A percentile compares a stretch with the other conserved stretches of the same genome.
phyloP scores from a whole-genome alignment of 176 grass and related monocot genomes.

The Bothriochloa decipiens region DNA sequence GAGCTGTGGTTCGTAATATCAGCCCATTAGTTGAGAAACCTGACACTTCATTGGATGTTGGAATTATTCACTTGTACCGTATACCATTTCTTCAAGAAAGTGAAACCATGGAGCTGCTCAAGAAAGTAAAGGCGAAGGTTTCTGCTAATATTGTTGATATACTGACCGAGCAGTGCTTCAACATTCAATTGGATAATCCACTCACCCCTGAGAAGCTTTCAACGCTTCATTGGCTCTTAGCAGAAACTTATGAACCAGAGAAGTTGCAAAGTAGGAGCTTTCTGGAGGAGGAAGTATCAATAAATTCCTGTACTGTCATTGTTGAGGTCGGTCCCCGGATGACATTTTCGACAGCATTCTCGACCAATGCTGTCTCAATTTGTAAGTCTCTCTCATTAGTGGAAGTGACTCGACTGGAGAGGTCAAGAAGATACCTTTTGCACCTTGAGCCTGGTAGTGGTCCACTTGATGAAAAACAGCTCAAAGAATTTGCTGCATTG shows the following conservation, averaged over 20 bases:
- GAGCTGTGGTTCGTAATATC: constrained; percentile 34
- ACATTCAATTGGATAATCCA: constrained; percentile 57
- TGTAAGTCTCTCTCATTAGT: constrained; percentile 64
- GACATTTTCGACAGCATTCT: constrained; percentile 83
- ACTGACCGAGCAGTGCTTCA: constrained; percentile 84
- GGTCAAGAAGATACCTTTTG: constrained; percentile 76
- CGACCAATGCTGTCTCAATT: constrained; percentile 74
- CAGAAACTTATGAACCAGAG: constrained; percentile 83
- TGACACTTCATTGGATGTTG: constrained; percentile 2
- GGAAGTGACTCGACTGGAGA: constrained; percentile 71
- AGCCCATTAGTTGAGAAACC: constrained; percentile 48
- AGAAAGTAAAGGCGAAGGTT: constrained; percentile 71
- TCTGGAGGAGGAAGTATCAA: constrained; percentile 55
- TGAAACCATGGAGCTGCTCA: constrained; percentile 60
- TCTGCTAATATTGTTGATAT: constrained; percentile 67
- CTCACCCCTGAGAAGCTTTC: constrained; percentile 62
- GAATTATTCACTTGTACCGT: constrained; percentile 74
- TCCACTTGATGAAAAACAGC: constrained; percentile 53
- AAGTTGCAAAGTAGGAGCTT: constrained; percentile 67
- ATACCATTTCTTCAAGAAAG: constrained; percentile 77
- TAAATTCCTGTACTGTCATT: constrained; percentile 34
- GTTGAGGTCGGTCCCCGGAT: constrained; percentile 82
- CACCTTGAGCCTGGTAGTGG: constrained; percentile 49
- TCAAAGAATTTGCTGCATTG: constrained; percentile 61
- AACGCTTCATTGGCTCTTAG: constrained; percentile 77